Evolutionary conservation across 345 rosid genomes (phyloP).

Genomic region (Excoecaria agallocha): DNA sequence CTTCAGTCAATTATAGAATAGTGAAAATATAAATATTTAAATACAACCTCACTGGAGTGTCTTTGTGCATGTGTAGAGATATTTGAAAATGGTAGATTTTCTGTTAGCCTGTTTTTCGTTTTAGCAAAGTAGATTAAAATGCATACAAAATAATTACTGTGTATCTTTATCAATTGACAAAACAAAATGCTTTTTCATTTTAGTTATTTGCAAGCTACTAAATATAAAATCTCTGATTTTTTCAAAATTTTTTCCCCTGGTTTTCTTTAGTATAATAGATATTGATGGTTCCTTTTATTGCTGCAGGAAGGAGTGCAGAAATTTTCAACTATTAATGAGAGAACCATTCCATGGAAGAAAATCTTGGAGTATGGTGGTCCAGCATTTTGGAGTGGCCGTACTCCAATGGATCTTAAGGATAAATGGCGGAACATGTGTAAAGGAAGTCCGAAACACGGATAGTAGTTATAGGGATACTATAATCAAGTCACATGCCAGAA

Average conservation of each 20-base stretch:
- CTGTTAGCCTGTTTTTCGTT: neutral
- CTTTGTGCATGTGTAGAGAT: neutral
- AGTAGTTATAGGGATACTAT: neutral
- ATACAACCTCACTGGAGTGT: neutral
- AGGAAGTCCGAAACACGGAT: constrained; percentile 28
- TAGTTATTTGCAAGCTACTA: neutral
- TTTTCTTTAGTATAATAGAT: neutral
- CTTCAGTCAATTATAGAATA: neutral
- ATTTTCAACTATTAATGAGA: constrained; percentile 21
- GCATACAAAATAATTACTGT: neutral
- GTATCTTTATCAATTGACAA: neutral
- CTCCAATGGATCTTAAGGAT: constrained; percentile 41
- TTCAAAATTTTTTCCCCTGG: neutral
- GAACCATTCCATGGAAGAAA: constrained; percentile 38
- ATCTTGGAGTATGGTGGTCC: constrained; percentile 38
- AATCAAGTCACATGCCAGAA: neutral
- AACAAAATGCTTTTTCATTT: neutral
- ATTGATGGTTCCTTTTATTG: constrained; percentile 1
- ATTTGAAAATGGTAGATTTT: neutral
- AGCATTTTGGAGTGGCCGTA: constrained; percentile 28
- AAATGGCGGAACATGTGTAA: constrained; percentile 52
- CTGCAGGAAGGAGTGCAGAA: constrained; percentile 40
- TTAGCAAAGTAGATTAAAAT: neutral
- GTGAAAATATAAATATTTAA: neutral
- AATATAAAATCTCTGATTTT: neutral